These are phyloP conservation scores for Magnusiomyces magnusii DNA, from an alignment of 1,139 yeast species.

Conservation along the genomic window DNA sequence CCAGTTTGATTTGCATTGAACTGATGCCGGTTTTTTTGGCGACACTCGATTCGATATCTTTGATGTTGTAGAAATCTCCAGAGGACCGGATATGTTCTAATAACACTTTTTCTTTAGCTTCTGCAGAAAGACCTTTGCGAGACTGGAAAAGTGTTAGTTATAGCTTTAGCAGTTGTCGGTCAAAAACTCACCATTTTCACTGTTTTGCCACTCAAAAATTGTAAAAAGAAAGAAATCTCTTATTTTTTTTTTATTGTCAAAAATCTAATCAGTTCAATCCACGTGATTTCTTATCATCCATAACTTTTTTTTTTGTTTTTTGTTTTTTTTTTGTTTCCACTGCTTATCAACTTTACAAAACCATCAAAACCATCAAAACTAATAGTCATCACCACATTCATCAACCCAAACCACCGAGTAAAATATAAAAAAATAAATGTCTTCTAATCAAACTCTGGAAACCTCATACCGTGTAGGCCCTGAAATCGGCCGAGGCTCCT, in stretches of 20 bases:
- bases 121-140: conserved; percentile 15
- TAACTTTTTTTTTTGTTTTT: no score
- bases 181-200: no score
- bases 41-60: conserved; percentile 44
- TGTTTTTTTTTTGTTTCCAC: no score
- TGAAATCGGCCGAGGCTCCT: conserved; percentile 90
- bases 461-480: conserved; percentile 46
- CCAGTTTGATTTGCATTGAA: conserved; percentile 45
- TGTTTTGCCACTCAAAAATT: no score
- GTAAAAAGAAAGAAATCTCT: not conserved
- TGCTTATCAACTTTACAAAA: no score
- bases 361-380: no score
- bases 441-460: no score
- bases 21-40: conserved; percentile 42
- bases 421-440: no score
- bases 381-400: no score
- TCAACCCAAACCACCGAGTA: no score
- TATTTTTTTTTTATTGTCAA: not conserved
- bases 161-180: no score
- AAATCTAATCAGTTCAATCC: not conserved
- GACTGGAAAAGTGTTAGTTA: no score
- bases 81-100: conserved; percentile 38
- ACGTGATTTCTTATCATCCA: not conserved
- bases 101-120: conserved; percentile 22
- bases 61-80: conserved; percentile 41